These are phyloP conservation scores for Ogataea pignaliae DNA, from an alignment of 805 yeast species.

Conservation along the genomic window DNA sequence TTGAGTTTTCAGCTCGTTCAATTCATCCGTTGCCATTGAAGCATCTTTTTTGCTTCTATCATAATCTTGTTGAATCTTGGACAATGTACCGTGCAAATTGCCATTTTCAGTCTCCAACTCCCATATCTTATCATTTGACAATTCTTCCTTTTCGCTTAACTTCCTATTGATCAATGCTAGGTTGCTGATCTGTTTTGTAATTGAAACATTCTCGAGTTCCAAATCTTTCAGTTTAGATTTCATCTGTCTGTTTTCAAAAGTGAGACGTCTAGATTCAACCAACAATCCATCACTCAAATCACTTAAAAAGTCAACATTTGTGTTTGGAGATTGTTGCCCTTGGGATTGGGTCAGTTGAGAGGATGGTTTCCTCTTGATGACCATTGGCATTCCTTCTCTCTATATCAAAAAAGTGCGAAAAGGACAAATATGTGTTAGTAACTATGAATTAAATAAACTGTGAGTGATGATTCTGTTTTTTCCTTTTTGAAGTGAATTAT, in stretches of 20 bases:
- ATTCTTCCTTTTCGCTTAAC: constrained; percentile 39
- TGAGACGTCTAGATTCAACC: constrained; percentile 64
- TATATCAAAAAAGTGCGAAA: neutral
- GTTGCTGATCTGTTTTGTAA: constrained; percentile 34
- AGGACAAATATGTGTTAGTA: neutral
- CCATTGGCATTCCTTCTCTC: constrained; percentile 11
- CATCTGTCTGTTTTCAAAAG: constrained; percentile 53
- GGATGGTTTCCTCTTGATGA: constrained; percentile 9
- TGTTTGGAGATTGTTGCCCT: constrained; percentile 32
- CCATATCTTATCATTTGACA: constrained; percentile 58
- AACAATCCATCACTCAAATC: constrained; percentile 70
- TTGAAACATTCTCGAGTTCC: constrained; percentile 39
- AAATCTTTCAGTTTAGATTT: constrained; percentile 38
- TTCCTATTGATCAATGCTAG: constrained; percentile 28
- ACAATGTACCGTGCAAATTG: constrained; percentile 38
- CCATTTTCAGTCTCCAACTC: constrained; percentile 51
- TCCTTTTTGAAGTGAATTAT: no score
- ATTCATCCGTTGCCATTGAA: constrained; percentile 16
- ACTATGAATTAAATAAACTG: no score
- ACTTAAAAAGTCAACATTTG: constrained; percentile 67
- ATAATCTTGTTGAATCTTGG: constrained; percentile 36
- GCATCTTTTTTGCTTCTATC: constrained; percentile 38
- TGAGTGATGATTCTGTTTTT: no score
- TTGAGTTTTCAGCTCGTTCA: constrained; percentile 39
- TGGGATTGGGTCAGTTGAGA: constrained; percentile 6